Conservation (phyloP, 176 grass and related monocot species). For the Miscanthus lutarioriparius region DNA sequence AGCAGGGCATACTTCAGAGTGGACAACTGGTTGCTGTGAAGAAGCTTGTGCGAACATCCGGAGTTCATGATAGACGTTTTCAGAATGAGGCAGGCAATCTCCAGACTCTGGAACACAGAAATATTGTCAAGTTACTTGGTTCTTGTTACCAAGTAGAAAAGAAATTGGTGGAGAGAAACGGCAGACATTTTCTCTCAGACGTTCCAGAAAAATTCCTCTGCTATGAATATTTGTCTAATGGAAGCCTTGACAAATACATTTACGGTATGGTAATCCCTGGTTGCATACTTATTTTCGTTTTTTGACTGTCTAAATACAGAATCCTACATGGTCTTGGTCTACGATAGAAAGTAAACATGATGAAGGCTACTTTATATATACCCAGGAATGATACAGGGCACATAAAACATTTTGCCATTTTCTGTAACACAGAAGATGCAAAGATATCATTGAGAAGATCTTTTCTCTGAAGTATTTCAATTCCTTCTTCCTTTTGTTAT, state of each 20-base stretch:
- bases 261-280: background rate
- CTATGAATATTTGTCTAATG: slow-evolving; percentile 27
- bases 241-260: slow-evolving; percentile 28
- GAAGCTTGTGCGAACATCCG: background rate
- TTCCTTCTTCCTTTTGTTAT: background rate
- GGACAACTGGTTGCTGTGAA: slow-evolving; percentile 31
- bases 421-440: background rate
- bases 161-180: background rate
- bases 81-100: slow-evolving; percentile 17
- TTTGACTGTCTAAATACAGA: background rate
- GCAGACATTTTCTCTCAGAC: background rate
- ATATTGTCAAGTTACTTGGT: slow-evolving; percentile 38
- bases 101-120: background rate
- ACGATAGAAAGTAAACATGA: background rate
- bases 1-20: slow-evolving; percentile 22
- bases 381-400: no score
- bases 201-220: slow-evolving; percentile 18
- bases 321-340: background rate
- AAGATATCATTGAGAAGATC: background rate
- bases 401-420: background rate
- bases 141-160: slow-evolving; percentile 17
- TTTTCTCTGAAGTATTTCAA: background rate
- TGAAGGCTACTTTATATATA: background rate
- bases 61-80: slow-evolving; percentile 29
- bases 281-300: background rate